These are phyloP conservation scores for Chalciporus pseudorubinellus DNA, from an alignment of 768 basidiomycete genomes.

Conservation along the genomic window DNA sequence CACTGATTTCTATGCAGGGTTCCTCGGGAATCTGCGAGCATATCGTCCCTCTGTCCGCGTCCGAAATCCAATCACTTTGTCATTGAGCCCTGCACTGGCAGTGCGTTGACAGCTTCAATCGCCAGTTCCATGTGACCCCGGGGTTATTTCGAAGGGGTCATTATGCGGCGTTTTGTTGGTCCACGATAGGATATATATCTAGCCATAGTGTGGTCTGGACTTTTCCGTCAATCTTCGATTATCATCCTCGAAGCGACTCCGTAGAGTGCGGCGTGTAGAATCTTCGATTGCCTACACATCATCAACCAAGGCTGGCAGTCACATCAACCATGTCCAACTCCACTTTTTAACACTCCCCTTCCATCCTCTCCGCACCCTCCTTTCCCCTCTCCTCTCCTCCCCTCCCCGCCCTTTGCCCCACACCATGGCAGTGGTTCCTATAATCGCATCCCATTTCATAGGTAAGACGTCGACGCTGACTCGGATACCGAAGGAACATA, in stretches of 20 bases:
- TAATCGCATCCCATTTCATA: slow-evolving; percentile 30
- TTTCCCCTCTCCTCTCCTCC: not conserved
- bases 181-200: too few relatives aligned
- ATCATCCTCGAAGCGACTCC: slow-evolving; percentile 32
- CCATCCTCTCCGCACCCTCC: not conserved
- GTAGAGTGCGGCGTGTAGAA: slow-evolving; percentile 28
- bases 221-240: slow-evolving; percentile 22
- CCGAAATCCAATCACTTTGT: too few relatives aligned
- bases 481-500: not conserved
- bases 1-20: not conserved
- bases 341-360: slow-evolving; percentile 6
- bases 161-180: slow-evolving; percentile 4
- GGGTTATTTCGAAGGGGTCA: too few relatives aligned
- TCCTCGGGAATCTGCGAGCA: not conserved
- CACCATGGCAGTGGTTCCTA: slow-evolving; percentile 5
- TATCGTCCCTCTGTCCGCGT: too few relatives aligned
- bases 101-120: too few relatives aligned
- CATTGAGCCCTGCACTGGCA: too few relatives aligned
- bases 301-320: too few relatives aligned
- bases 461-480: slow-evolving; percentile 14
- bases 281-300: too few relatives aligned
- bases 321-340: slow-evolving; percentile 6
- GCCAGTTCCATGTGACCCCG: too few relatives aligned
- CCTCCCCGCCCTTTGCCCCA: slow-evolving; percentile 15
- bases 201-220: too few relatives aligned